Base-by-base conservation (phyloP, 1,284 basidiomycete genomes). In the Cutaneotrichosporon cavernicola region DNA sequence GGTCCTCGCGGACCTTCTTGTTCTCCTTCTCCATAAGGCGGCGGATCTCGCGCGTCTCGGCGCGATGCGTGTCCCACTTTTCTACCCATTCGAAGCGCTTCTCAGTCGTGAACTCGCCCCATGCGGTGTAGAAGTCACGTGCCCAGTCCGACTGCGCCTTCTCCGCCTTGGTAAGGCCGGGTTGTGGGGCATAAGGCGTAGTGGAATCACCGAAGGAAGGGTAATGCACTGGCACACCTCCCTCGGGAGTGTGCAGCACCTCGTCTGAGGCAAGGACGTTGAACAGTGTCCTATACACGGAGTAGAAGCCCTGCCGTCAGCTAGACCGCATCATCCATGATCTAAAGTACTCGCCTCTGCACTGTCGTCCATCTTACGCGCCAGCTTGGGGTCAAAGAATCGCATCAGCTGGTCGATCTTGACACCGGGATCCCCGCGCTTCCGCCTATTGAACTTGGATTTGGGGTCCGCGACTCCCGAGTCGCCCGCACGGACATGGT, bases 21-120 rank as follows among this genome's bases (percentile, higher is more conserved):
- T 99, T 99, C 72, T 98, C 97, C 74, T 90, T 91, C 77, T 99
- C 97, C 90, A 99, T 95, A 46, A 93, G 73, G 67, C 92, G 86
- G 72, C 94, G 86, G 52, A 91, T 85, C 51, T 89, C 86, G 26
- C 96, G 85, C 79, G 97, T 94, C 11, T 92, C 91, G 2, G 93
- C 95, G 65, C 95, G 89, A 18, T 86, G 82, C 2, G 88, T 68
- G 74, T 94, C 90, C 87, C 92, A 97, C 71, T 87, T 85, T 67
- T 95, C 92, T 62, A 85, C 85, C 94, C 96, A 98, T 1, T 85
- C 83, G 74, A 99, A 99, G 61, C 90, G 89, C 78, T 99, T 99
- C 59, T 86, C 84, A 0, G 93, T 94, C 1, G 86, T 82, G 76
- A 99, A 99, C 73, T 91, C 91, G 22, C 85, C 82, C 92, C 94